Base-by-base conservation (phyloP, 176 grass and related monocot species). In the Chloris gayana region DNA sequence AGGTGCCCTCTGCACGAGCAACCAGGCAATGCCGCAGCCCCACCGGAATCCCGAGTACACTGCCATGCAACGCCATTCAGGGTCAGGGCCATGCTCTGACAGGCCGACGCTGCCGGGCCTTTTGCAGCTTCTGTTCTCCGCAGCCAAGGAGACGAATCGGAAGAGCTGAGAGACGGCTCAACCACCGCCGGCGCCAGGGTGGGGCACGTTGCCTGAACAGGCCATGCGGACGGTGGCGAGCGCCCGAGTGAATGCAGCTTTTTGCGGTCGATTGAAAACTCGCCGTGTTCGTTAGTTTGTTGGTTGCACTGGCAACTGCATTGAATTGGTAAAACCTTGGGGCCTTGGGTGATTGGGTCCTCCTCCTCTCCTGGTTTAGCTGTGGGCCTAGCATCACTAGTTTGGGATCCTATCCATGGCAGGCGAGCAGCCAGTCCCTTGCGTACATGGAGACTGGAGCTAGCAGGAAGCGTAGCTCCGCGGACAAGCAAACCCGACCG, bases 51-150 rank as follows among this genome's bases (percentile, higher is more conserved):
- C 49, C 3, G 4, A 19, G 49, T 22, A 21, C 9, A 18, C 6
- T 1, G 8, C 27, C 58, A 34, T 15, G n/a, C n/a, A n/a, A n/a
- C n/a, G n/a, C n/a, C n/a, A n/a, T n/a, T n/a, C n/a, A n/a, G n/a
- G n/a, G n/a, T 78, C 47, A 31, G 14, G 51, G 22, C 71, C 9
- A 11, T 30, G 69, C 42, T 19, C 21, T 51, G 75, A 30, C 13
- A 49, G 14, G 17, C 22, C 38, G 76, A 32, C 30, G 33, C 18
- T 59, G 35, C 66, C 35, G 35, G 65, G 17, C 51, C 78, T 18
- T 64, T 64, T 64, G 57, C 69, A 2, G 69, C 80, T 64, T 22
- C 58, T 73, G 27, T 47, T 73, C 69, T 49, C 58, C 30, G 9
- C 58, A 64, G 79, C 57, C 19, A 37, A 37, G 31, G 15, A 8